Evolutionary conservation across 2,329 filamentous ascomycete genomes (phyloP), one percentile per base, ranked within the genome.

Genomic region (Phialophora expanda): DNA sequence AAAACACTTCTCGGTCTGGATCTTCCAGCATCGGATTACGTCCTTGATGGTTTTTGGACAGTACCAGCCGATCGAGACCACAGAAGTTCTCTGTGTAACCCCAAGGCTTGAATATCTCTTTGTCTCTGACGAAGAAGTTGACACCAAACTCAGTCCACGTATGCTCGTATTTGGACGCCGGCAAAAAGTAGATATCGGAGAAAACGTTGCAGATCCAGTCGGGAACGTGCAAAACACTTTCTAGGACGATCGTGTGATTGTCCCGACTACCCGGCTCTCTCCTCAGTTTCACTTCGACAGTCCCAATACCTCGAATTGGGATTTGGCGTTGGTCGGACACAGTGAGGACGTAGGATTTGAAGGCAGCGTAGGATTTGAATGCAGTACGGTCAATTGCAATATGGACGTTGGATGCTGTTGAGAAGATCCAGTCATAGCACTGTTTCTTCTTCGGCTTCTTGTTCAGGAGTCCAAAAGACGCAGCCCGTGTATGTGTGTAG

Each of bases 151-250:
- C 60, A 11, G 64, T 68, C 71, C 71, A 73, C 9, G 63, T 69
- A 51, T 73, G 72, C 41, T 73, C 70, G 59, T 71, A 70, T 6
- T 57, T 59, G 12, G 62, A 28, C 6, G 41, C 46, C 9, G 64
- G 67, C 4, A 56, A 28, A 41, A 72, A 72, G 20, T 64, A 69
- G 14, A 66, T 50, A 61, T 72, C 70, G 12, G 72, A 72, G 48
- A 72, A 56, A 48, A 73, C 71, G 51, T 78, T 78, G 56, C 76
- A 78, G 17, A 76, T 56, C 56, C 76, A 76, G 41, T 72, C 72
- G 1, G 76, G 76, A 61, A 76, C 74, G 66, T 78, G 75, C 51
- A 77, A 68, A 48, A 78, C 76, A 62, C 75, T 72, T 22, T 78
- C 70, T 12, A 78, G 66, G 17, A 68, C 61, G 20, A 78, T 69